phyloP scores from a whole-genome alignment of 495 filamentous ascomycete genomes.

The Glutinoglossum americanum region DNA sequence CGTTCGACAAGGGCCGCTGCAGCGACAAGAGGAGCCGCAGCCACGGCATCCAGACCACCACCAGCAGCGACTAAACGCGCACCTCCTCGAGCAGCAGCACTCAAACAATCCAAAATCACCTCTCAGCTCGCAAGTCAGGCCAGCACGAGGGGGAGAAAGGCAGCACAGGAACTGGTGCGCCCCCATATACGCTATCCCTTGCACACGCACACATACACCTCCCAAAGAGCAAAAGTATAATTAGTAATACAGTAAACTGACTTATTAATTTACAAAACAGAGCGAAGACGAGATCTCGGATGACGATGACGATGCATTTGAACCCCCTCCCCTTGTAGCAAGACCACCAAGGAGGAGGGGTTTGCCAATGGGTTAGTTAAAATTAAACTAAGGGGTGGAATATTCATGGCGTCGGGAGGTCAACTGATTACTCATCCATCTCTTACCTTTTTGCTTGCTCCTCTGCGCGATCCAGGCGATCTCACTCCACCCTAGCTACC shows the following conservation, averaged over 20 bases:
- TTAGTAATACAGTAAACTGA: no score
- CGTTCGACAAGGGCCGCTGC: conserved; percentile 21
- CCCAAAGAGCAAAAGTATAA: no score
- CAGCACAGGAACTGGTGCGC: conserved; percentile 20
- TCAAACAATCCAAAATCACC: conserved; percentile 44
- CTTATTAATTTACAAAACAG: no score
- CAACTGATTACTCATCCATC: no score
- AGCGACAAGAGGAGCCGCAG: conserved; percentile 19
- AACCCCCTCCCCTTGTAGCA: conserved; percentile 23
- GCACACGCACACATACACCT: no score
- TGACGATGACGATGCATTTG: conserved; percentile 62
- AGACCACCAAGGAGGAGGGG: conserved; percentile 8
- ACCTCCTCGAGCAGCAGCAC: conserved; percentile 17
- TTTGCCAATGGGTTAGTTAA: no score
- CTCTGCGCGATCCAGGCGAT: no score
- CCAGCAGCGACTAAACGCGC: conserved; percentile 18
- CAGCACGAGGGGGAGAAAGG: conserved; percentile 16
- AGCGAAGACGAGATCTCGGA: conserved; percentile 59
- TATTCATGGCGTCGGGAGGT: no score
- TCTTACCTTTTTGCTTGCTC: no score
- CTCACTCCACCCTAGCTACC: no score
- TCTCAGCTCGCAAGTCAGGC: conserved; percentile 32
- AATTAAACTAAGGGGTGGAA: no score
- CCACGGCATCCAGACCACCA: conserved; percentile 19
- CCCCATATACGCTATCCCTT: neutral